phyloP scores from a whole-genome alignment of 225 moss, liverwort and hornwort species.

The Marchantia paleacea region DNA sequence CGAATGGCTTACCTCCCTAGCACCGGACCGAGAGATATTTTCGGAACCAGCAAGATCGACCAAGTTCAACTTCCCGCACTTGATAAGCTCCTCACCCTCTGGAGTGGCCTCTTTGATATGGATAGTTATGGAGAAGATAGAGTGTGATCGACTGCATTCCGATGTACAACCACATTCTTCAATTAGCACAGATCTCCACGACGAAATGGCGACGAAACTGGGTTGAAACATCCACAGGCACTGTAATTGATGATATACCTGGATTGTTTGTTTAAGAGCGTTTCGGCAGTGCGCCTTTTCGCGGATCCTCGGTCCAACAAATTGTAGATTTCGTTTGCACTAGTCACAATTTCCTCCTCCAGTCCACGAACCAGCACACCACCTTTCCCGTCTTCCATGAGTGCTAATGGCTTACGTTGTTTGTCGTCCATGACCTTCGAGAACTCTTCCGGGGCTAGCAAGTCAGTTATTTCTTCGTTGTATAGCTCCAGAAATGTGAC shows the following conservation, averaged over 20 bases:
- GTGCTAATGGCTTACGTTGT: conserved; percentile 79
- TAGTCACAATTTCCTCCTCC: conserved; percentile 95
- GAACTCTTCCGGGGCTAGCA: conserved; percentile 90
- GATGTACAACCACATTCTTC: background rate
- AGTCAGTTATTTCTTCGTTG: conserved; percentile 93
- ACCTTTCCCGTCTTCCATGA: conserved; percentile 98
- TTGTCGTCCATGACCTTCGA: conserved; percentile 91
- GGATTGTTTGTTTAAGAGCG: conserved; percentile 89
- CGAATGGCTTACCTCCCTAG: conserved; percentile 60
- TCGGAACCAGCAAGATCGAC: conserved; percentile 97
- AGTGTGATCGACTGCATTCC: conserved; percentile 80
- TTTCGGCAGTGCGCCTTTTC: conserved; percentile 94
- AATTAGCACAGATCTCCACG: background rate
- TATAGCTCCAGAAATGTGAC: conserved; percentile 92
- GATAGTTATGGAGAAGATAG: conserved; percentile 87
- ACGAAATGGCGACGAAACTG: background rate
- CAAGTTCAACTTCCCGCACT: conserved; percentile 91
- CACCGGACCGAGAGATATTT: conserved; percentile 96
- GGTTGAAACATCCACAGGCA: background rate
- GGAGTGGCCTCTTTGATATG: conserved; percentile 97
- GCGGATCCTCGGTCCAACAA: conserved; percentile 85
- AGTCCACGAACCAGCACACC: conserved; percentile 95
- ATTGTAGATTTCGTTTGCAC: conserved; percentile 87
- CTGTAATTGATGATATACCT: conserved; percentile 35
- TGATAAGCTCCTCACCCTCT: conserved; percentile 94